phyloP scores from a whole-genome alignment of 306 rosid genomes.

The Pueraria montana region DNA sequence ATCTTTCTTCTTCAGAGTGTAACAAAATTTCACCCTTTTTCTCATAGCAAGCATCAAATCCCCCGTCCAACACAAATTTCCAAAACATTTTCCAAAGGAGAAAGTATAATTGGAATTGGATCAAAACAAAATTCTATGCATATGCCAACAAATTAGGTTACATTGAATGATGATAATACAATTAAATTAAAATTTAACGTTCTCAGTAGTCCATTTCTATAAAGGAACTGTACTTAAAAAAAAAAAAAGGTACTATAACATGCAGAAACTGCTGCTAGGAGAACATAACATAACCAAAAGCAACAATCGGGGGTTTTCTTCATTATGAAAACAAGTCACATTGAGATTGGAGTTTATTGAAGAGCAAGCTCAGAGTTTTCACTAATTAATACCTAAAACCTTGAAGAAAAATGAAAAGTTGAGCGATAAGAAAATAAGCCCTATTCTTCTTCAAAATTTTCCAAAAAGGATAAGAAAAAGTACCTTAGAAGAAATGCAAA shows the following conservation, averaged over 20 bases:
- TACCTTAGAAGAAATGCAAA: neutral
- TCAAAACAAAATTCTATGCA: slow-evolving; percentile 2
- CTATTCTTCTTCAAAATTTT: neutral
- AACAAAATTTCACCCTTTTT: slow-evolving; percentile 8
- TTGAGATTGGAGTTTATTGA: slow-evolving; percentile 5
- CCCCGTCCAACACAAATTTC: slow-evolving; percentile 23
- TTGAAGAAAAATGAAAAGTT: slow-evolving; percentile 8
- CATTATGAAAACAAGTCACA: neutral
- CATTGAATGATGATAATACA: neutral
- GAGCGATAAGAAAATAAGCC: slow-evolving; percentile 16
- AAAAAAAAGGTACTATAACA: neutral
- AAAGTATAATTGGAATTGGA: neutral
- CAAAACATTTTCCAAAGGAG: neutral
- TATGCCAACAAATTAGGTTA: neutral
- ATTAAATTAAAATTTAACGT: neutral
- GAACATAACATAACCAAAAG: neutral
- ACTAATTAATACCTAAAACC: neutral
- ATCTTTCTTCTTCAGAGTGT: neutral
- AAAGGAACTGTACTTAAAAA: neutral
- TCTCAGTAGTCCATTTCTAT: neutral
- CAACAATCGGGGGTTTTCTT: slow-evolving; percentile 5
- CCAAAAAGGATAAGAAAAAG: neutral
- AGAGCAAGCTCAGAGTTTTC: neutral
- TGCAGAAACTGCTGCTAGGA: neutral
- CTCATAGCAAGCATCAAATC: slow-evolving; percentile 11